Evolutionary conservation across 1,284 basidiomycete species (phyloP), one percentile per base, ranked within the genome.

Genomic region (Puccinia sorghi): DNA sequence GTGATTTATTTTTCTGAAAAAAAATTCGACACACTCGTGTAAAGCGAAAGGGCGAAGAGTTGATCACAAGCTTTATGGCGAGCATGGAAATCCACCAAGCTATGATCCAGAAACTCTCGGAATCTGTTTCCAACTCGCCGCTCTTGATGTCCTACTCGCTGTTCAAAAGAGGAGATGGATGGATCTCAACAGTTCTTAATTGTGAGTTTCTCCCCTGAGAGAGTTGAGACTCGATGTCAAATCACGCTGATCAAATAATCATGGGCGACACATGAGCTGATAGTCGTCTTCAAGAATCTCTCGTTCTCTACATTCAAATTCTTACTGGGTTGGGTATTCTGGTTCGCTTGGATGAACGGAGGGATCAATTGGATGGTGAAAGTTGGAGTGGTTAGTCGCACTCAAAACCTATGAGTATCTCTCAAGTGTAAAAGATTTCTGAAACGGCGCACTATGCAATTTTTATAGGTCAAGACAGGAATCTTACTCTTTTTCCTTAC

Each of bases 341-440:
- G 70, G 52, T 46, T 57, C 32, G n/a, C 22, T 0, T 72, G 70
- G 70, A 72, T 57, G 54, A 72, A 22, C n/a, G 70, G 70, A 12
- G 70, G 70, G 20, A 72, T 72, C 37, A 72, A 50, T 46, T 72
- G 70, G 70, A 43, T 72, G 7, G 12, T 57, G 3, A 43, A 20
- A 41, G 50, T 72, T 2, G 70, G 70, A 20, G 17, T 72, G 32
- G 70, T 72, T 1, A 41, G 70, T 57, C 15, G 39, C 9, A 48
- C 22, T 9, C n/a, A n/a, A n/a, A 32, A 4, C 20, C 6, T 37
- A 17, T 27, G 39, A 8, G 5, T 69, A n/a, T 12, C 20, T 39
- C 32, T 20, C 32, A 43, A 2, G 15, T 20, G 13, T 11, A 17
- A 43, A 39, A 41, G 61, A 64, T 46, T 22, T 11, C 66, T 69